phyloP scores from a whole-genome alignment of 306 rosid genomes.

The Casuarina cunninghamiana region DNA sequence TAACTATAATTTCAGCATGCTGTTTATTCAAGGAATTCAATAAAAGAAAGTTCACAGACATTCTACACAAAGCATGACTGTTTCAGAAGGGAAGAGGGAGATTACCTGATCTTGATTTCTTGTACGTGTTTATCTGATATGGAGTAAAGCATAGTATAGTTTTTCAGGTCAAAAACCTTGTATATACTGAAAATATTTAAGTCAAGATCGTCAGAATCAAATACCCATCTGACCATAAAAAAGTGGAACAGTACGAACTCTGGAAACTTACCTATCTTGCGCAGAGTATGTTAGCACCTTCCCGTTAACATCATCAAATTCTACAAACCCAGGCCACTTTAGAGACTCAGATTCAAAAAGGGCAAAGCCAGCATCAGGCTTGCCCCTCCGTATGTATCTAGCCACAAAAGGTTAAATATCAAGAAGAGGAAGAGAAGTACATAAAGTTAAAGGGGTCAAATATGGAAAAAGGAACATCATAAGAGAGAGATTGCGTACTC shows the following conservation, averaged over 20 bases:
- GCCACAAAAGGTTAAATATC: slow-evolving; percentile 15
- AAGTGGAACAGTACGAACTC: slow-evolving; percentile 9
- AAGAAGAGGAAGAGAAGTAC: slow-evolving; percentile 16
- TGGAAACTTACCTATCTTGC: slow-evolving; percentile 58
- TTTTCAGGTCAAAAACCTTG: slow-evolving; percentile 91
- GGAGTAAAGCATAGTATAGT: slow-evolving; percentile 86
- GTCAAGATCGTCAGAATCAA: slow-evolving; percentile 20
- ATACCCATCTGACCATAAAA: neutral
- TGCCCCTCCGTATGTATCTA: slow-evolving; percentile 83
- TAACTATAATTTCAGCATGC: neutral
- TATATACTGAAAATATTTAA: slow-evolving; percentile 60
- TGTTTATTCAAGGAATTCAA: neutral
- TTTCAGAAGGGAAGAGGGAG: neutral
- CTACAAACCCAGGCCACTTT: slow-evolving; percentile 98
- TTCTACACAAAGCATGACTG: neutral
- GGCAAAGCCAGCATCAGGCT: slow-evolving; percentile 88
- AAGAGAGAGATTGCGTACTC: slow-evolving; percentile 49
- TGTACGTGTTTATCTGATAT: slow-evolving; percentile 83
- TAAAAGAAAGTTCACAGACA: neutral
- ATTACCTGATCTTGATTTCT: slow-evolving; percentile 88
- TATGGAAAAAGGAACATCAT: neutral
- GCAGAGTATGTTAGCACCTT: slow-evolving; percentile 92
- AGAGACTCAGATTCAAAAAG: slow-evolving; percentile 88
- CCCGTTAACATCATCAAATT: slow-evolving; percentile 94
- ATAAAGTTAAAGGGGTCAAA: slow-evolving; percentile 2